A percentile compares a stretch with the other conserved stretches of the same genome.
Conservation (phyloP, 371 early-diverging fungal species). For the Mortierella sp. region DNA sequence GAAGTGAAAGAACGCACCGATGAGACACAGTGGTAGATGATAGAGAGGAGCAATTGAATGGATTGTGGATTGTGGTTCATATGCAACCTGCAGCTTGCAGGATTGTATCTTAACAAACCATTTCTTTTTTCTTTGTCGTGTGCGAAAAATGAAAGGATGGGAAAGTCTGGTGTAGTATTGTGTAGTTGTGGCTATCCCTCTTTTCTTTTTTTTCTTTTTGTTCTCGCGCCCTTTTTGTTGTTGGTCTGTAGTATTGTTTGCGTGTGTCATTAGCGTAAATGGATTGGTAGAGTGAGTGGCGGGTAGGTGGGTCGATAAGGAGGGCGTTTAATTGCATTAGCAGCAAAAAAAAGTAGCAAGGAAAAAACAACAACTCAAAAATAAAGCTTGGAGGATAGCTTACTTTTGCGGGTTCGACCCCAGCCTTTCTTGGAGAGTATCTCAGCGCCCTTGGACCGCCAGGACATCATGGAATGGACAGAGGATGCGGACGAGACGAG, state of each 20-base stretch:
- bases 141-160: no score
- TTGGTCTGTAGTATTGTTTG: not conserved
- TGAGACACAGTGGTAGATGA: no score
- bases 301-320: not conserved
- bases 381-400: not conserved
- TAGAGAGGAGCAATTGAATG: no score
- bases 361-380: not conserved
- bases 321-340: slow-evolving; percentile 28
- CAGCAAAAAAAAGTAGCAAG: slow-evolving; percentile 20
- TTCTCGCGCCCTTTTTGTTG: not conserved
- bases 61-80: no score
- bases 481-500: slow-evolving; percentile 40
- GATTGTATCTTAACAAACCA: no score
- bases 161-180: no score
- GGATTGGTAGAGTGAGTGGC: not conserved
- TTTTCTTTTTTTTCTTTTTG: not conserved
- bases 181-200: no score
- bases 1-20: no score
- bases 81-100: no score
- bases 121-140: no score
- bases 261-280: not conserved
- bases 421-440: slow-evolving; percentile 52
- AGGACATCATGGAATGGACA: slow-evolving; percentile 49
- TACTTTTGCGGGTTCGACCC: slow-evolving; percentile 55
- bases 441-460: slow-evolving; percentile 55